phyloP scores from a whole-genome alignment of 768 basidiomycete species.

The Tremella yokohamensis region DNA sequence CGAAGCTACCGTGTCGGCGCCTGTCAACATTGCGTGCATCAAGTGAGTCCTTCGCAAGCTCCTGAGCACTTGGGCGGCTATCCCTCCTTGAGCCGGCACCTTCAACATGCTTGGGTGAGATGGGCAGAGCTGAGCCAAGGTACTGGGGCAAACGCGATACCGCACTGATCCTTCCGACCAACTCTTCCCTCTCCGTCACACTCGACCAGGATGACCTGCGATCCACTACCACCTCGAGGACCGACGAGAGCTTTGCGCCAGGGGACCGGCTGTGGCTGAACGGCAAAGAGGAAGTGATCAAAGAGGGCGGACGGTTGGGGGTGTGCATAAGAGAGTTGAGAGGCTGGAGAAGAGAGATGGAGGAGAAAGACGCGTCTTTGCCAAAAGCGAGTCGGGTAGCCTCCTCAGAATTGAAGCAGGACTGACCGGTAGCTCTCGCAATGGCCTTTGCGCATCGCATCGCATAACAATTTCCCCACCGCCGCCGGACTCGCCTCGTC shows the following conservation, averaged over 20 bases:
- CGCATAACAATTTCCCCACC: conserved; percentile 98
- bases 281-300: conserved; percentile 85
- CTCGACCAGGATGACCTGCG: conserved; percentile 93
- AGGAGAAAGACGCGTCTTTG: conserved; percentile 59
- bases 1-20: conserved; percentile 86
- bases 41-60: conserved; percentile 60
- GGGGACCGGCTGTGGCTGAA: conserved; percentile 90
- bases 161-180: conserved; percentile 89
- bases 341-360: conserved; percentile 67
- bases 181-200: conserved; percentile 96
- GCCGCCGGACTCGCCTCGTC: conserved; percentile 97
- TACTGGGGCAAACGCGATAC: conserved; percentile 99
- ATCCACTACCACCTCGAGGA: conserved; percentile 87
- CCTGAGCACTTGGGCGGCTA: background rate
- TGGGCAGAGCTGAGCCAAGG: conserved; percentile 52
- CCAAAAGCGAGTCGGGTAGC: conserved; percentile 60
- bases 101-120: background rate
- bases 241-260: conserved; percentile 64
- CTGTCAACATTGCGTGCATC: conserved; percentile 97
- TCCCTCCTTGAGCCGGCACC: background rate
- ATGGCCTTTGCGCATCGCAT: conserved; percentile 79
- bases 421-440: conserved; percentile 59
- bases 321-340: conserved; percentile 88
- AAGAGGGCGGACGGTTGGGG: conserved; percentile 67
- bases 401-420: background rate